Percentiles rank a stretch among this genome's conserved stretches.
Conservation (phyloP, 805 yeast species). For the Candida insectorum region DNA sequence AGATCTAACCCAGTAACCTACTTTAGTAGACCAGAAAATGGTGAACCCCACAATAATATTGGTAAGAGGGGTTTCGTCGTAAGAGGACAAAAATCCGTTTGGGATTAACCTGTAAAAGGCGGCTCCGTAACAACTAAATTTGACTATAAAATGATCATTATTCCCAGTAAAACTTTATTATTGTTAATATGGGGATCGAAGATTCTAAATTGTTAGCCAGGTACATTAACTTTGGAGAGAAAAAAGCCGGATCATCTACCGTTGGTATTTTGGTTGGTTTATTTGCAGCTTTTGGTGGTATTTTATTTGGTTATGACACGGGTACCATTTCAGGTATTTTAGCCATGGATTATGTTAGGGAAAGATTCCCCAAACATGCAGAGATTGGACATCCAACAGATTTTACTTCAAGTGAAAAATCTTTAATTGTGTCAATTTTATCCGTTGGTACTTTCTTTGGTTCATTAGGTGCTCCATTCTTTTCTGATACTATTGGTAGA, state of each 20-base stretch:
- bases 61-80: too few species aligned
- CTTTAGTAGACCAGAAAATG: too few species aligned
- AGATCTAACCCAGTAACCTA: too few species aligned
- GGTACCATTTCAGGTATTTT: conserved; percentile 42
- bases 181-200: conserved; percentile 42
- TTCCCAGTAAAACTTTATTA: too few species aligned
- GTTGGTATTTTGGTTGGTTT: conserved; percentile 40
- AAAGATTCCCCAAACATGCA: conserved; percentile 18
- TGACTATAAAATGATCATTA: too few species aligned
- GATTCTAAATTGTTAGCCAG: conserved; percentile 22
- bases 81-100: too few species aligned
- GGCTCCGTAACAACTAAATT: too few species aligned
- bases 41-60: too few species aligned
- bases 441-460: conserved; percentile 44
- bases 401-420: conserved; percentile 20
- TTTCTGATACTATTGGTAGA: conserved; percentile 38
- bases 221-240: conserved; percentile 44
- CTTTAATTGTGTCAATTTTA: conserved; percentile 25
- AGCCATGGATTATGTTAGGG: conserved; percentile 36
- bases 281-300: conserved; percentile 41
- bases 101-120: too few species aligned
- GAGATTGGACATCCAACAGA: neutral
- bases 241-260: conserved; percentile 42
- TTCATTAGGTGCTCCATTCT: conserved; percentile 32
- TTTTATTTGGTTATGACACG: conserved; percentile 41